Percentiles rank a stretch among this genome's conserved stretches.
phyloP scores from a whole-genome alignment of 768 basidiomycete species.

The Gymnopilus junonius region DNA sequence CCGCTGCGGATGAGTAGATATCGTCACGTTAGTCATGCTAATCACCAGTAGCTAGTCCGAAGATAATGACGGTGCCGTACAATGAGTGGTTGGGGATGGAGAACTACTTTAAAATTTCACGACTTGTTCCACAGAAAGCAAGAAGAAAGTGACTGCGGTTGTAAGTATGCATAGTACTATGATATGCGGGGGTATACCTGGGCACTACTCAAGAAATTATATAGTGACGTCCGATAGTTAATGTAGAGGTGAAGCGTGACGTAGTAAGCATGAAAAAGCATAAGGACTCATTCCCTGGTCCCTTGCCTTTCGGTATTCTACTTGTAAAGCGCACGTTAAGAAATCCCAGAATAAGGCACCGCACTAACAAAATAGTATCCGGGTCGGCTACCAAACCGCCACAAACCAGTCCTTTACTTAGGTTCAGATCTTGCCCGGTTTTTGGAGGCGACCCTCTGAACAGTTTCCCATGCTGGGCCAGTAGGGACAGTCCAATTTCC shows the following conservation, averaged over 20 bases:
- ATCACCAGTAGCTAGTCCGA: too few species aligned
- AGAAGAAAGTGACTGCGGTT: too few species aligned
- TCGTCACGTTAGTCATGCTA: not conserved
- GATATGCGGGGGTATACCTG: not conserved
- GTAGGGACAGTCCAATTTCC: constrained; percentile 76
- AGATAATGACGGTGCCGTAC: too few species aligned
- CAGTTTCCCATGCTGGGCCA: constrained; percentile 73
- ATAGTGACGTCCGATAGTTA: not conserved
- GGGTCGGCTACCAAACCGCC: not conserved
- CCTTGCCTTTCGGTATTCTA: not conserved
- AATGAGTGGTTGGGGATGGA: too few species aligned
- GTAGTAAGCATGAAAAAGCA: not conserved
- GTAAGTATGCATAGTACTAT: too few species aligned
- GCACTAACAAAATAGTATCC: not conserved
- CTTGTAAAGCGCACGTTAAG: not conserved
- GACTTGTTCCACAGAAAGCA: too few species aligned
- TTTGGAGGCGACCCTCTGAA: constrained; percentile 69
- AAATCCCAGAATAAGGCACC: not conserved
- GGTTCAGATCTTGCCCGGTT: constrained; percentile 8
- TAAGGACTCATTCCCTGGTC: not conserved
- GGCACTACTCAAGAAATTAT: not conserved
- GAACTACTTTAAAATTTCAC: too few species aligned
- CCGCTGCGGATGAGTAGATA: too few species aligned
- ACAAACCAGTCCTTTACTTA: not conserved
- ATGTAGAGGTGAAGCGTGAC: not conserved